phyloP scores from a whole-genome alignment of 163 green algal species.

The Picocystis sp. region DNA sequence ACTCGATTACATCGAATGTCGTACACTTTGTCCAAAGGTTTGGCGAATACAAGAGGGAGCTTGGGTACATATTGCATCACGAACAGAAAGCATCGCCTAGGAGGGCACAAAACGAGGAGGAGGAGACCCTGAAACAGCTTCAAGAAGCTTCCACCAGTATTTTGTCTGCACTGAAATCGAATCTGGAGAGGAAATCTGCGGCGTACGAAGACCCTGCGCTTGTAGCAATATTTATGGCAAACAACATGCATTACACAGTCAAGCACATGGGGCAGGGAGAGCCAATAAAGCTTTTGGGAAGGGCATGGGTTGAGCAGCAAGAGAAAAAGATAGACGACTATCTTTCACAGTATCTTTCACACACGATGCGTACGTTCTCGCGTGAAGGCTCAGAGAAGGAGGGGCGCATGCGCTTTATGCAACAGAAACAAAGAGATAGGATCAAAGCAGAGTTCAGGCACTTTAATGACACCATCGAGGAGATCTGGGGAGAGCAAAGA shows the following conservation, averaged over 20 bases:
- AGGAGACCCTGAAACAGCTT: not conserved
- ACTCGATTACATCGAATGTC: constrained; percentile 39
- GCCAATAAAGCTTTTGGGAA: constrained; percentile 12
- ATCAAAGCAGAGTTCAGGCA: too few species aligned
- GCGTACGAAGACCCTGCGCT: constrained; percentile 34
- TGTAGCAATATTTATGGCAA: constrained; percentile 46
- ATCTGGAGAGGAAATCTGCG: constrained; percentile 16
- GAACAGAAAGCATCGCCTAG: not conserved
- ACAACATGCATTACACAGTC: constrained; percentile 46
- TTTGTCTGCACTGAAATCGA: constrained; percentile 12
- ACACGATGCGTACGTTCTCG: too few species aligned
- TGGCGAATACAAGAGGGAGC: constrained; percentile 25
- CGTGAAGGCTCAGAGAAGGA: too few species aligned
- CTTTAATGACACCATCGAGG: too few species aligned
- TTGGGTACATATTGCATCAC: constrained; percentile 26
- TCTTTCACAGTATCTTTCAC: too few species aligned
- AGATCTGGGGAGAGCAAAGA: too few species aligned
- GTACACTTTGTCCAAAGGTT: constrained; percentile 42
- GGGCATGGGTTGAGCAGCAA: constrained; percentile 22
- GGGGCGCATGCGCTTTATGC: too few species aligned
- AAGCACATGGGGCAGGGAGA: constrained; percentile 21
- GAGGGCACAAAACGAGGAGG: not conserved
- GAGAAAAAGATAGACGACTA: not conserved
- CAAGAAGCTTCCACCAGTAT: constrained; percentile 3
- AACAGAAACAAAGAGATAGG: too few species aligned